A percentile compares a stretch with the other conserved stretches of the same genome.
These are phyloP conservation scores for Trametes polyzona DNA, from an alignment of 1,284 basidiomycete species.

Conservation along the genomic window DNA sequence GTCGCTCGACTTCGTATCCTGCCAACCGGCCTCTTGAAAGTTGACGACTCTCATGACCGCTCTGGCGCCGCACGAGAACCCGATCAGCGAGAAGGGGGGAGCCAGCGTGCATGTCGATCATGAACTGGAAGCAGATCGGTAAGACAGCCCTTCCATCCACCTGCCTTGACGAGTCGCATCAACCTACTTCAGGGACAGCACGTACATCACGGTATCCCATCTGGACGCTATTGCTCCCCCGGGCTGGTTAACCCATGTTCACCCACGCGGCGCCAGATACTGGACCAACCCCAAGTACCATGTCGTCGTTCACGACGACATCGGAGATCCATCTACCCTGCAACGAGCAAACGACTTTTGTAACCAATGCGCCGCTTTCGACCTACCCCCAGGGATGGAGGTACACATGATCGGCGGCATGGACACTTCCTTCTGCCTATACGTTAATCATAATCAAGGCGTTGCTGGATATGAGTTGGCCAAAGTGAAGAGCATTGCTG, in stretches of 20 bases:
- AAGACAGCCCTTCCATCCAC: neutral
- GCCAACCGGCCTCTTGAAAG: no score
- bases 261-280: slow-evolving; percentile 52
- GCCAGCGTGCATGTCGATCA: no score
- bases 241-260: slow-evolving; percentile 36
- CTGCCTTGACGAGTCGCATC: neutral
- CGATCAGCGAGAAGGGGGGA: no score
- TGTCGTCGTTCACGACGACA: slow-evolving; percentile 51
- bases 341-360: slow-evolving; percentile 34
- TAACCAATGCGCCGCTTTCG: slow-evolving; percentile 31
- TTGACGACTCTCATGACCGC: no score
- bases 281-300: slow-evolving; percentile 44
- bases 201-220: slow-evolving; percentile 17
- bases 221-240: slow-evolving; percentile 7
- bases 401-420: slow-evolving; percentile 29
- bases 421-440: slow-evolving; percentile 22
- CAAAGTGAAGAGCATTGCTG: neutral
- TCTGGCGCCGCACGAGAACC: no score
- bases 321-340: slow-evolving; percentile 41
- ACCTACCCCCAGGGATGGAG: slow-evolving; percentile 45
- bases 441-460: slow-evolving; percentile 27
- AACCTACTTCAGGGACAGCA: slow-evolving; percentile 3
- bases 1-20: no score
- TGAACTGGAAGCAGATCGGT: no score
- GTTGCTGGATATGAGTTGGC: slow-evolving; percentile 19